A percentile compares a stretch with the other conserved stretches of the same genome.
phyloP scores from a whole-genome alignment of 768 basidiomycete species.

The Xanthoconium purpureum region DNA sequence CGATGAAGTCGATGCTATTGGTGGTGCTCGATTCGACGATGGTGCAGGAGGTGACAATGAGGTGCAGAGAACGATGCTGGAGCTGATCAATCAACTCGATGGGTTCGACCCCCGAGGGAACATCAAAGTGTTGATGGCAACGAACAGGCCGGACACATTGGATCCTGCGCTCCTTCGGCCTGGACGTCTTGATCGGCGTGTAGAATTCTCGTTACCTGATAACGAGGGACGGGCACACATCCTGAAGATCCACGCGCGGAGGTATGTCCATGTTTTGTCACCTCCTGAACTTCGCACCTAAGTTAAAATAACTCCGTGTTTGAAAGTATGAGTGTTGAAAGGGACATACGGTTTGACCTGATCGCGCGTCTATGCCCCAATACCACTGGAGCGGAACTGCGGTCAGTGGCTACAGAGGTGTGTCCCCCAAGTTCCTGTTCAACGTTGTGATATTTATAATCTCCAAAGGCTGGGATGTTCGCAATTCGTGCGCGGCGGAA shows the following conservation, averaged over 20 bases:
- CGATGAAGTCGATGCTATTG: slow-evolving; percentile 97
- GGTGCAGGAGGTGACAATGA: slow-evolving; percentile 99
- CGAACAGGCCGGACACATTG: slow-evolving; percentile 97
- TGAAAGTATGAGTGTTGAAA: slow-evolving; percentile 90
- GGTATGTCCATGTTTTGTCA: slow-evolving; percentile 43
- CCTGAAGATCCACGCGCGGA: slow-evolving; percentile 92
- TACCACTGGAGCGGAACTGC: slow-evolving; percentile 96
- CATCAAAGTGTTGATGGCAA: slow-evolving; percentile 99
- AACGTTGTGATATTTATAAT: slow-evolving; percentile 75
- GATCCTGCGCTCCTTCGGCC: slow-evolving; percentile 96
- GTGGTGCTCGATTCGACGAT: slow-evolving; percentile 97
- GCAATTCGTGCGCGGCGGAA: slow-evolving; percentile 96
- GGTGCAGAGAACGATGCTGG: slow-evolving; percentile 98
- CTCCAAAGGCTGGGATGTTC: slow-evolving; percentile 96
- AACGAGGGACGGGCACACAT: slow-evolving; percentile 96
- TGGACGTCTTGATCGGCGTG: slow-evolving; percentile 93
- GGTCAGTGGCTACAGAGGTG: slow-evolving; percentile 95
- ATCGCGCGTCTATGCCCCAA: slow-evolving; percentile 97
- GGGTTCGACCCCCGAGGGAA: slow-evolving; percentile 99
- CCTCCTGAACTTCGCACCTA: neutral
- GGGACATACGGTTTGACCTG: slow-evolving; percentile 95
- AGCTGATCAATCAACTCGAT: slow-evolving; percentile 97
- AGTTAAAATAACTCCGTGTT: neutral
- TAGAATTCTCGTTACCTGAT: slow-evolving; percentile 94
- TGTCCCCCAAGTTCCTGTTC: slow-evolving; percentile 11